Conservation (phyloP, 73 alveolate genomes). For the Durusdinium trenchii region DNA sequence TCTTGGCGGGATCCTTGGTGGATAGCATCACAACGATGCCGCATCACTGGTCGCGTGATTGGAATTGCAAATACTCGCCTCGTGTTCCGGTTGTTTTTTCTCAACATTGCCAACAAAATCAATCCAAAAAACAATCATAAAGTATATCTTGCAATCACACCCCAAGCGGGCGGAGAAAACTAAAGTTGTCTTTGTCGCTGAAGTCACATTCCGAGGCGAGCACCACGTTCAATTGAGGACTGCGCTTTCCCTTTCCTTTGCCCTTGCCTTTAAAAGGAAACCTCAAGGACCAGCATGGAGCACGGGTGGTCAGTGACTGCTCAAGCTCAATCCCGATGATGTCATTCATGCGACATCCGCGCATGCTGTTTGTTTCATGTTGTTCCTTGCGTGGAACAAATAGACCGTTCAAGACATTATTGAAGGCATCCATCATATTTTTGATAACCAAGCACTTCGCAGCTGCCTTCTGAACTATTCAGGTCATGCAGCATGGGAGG, state of each 20-base stretch:
- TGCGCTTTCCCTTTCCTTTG: conserved; percentile 92
- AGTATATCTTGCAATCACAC: too few relatives aligned
- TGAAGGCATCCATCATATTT: neutral
- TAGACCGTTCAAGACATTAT: neutral
- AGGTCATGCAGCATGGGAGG: conserved; percentile 32
- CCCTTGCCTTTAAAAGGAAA: conserved; percentile 71
- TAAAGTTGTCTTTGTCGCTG: too few relatives aligned
- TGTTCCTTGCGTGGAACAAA: neutral
- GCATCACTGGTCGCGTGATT: too few relatives aligned
- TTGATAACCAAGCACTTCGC: neutral
- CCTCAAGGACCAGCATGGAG: neutral
- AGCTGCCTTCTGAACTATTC: neutral
- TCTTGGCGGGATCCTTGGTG: conserved; percentile 63
- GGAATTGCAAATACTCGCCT: too few relatives aligned
- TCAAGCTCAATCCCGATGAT: neutral
- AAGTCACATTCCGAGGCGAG: neutral
- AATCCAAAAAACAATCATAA: too few relatives aligned
- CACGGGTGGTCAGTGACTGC: neutral
- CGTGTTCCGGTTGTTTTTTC: neutral
- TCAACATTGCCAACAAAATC: too few relatives aligned
- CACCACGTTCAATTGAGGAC: conserved; percentile 86
- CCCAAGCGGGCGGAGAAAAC: too few relatives aligned
- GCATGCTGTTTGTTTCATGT: neutral
- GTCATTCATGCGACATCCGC: too few relatives aligned
- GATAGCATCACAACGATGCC: too few relatives aligned